Conservation (phyloP, 2,329 filamentous ascomycete species). For the Aspergillus felis region DNA sequence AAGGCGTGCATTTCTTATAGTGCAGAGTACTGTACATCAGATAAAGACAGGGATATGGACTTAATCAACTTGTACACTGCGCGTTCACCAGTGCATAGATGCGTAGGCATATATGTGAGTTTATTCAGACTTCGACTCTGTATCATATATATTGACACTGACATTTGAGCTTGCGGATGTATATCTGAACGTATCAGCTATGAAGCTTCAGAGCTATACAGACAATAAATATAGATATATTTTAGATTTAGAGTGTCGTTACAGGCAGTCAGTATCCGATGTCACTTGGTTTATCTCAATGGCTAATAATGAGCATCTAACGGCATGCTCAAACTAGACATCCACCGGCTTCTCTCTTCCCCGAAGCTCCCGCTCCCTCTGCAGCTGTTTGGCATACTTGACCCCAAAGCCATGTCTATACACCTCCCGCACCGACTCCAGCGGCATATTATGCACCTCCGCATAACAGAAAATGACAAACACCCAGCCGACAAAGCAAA, state of each 20-base stretch:
- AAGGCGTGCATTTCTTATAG: no score
- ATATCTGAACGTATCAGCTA: no score
- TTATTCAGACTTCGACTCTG: not conserved
- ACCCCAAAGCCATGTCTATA: slow-evolving; percentile 50
- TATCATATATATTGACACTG: not conserved
- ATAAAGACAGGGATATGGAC: not conserved
- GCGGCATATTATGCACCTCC: slow-evolving; percentile 52
- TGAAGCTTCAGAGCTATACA: no score
- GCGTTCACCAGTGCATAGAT: not conserved
- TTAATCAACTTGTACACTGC: not conserved
- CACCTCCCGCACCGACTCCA: slow-evolving; percentile 52
- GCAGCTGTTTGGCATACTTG: slow-evolving; percentile 30
- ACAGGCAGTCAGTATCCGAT: no score
- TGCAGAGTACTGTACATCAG: not conserved
- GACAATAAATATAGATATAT: no score
- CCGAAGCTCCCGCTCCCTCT: no score
- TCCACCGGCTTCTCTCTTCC: no score
- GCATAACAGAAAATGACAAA: slow-evolving; percentile 53
- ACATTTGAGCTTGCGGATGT: not conserved
- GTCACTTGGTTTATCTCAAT: no score
- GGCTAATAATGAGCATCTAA: no score
- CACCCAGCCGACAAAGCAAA: slow-evolving; percentile 7
- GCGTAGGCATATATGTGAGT: not conserved
- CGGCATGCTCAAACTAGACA: no score
- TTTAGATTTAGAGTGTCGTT: no score